These are phyloP conservation scores for Lipomyces lipofer DNA, from an alignment of 805 yeast species.

Conservation along the genomic window DNA sequence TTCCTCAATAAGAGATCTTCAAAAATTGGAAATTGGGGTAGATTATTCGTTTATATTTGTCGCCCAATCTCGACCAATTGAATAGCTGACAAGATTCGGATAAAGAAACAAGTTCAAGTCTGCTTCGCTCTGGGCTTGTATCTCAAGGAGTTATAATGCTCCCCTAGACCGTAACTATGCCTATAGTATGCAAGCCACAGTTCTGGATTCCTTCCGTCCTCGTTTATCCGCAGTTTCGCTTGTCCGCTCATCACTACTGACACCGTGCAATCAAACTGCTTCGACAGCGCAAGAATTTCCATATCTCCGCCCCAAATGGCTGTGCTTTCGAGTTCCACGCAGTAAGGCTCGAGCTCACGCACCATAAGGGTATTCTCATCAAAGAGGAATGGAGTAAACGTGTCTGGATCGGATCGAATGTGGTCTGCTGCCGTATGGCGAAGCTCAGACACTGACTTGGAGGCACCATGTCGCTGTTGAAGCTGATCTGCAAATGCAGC, in stretches of 20 bases:
- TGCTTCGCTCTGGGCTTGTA: no score
- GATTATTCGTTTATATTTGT: no score
- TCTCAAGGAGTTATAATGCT: slow-evolving; percentile 77
- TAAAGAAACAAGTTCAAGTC: no score
- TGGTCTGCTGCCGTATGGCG: slow-evolving; percentile 66
- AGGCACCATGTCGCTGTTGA: slow-evolving; percentile 49
- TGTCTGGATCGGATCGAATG: slow-evolving; percentile 63
- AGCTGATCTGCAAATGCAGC: slow-evolving; percentile 84
- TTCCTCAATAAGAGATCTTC: no score
- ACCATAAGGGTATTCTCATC: slow-evolving; percentile 72
- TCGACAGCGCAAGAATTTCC: slow-evolving; percentile 80
- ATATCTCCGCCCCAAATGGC: slow-evolving; percentile 96
- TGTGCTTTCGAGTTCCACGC: slow-evolving; percentile 66
- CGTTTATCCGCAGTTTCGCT: slow-evolving; percentile 64
- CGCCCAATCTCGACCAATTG: no score
- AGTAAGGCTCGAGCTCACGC: slow-evolving; percentile 66
- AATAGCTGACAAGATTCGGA: no score
- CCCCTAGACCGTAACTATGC: slow-evolving; percentile 87
- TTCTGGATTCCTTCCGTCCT: slow-evolving; percentile 47
- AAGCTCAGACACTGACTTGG: slow-evolving; percentile 50
- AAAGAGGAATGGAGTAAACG: slow-evolving; percentile 77
- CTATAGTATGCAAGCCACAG: slow-evolving; percentile 77
- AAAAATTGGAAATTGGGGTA: no score
- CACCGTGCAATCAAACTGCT: slow-evolving; percentile 71
- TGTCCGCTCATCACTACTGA: slow-evolving; percentile 76